phyloP scores from a whole-genome alignment of 2,329 filamentous ascomycete species.

The Talaromyces sp. region DNA sequence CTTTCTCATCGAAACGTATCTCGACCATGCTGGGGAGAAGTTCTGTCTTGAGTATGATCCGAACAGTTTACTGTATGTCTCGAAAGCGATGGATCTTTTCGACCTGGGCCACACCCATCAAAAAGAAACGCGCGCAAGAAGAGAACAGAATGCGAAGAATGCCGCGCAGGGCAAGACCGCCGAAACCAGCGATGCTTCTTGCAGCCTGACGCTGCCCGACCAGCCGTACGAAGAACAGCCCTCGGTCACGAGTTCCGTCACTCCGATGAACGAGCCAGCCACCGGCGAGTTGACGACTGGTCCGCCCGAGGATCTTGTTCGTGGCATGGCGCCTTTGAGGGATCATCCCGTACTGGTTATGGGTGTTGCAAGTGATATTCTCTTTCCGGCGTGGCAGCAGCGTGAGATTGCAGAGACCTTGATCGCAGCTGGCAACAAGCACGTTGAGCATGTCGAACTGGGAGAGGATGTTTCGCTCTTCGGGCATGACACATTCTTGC shows the following conservation, averaged over 20 bases:
- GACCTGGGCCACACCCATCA: constrained; percentile 75
- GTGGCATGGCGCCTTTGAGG: constrained; percentile 64
- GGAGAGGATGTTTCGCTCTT: constrained; percentile 93
- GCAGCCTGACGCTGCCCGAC: constrained; percentile 76
- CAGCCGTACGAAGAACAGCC: constrained; percentile 81
- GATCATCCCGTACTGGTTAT: constrained; percentile 81
- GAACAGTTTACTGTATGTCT: constrained; percentile 92
- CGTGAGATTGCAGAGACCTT: constrained; percentile 85
- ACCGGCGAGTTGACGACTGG: constrained; percentile 21
- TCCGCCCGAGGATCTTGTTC: constrained; percentile 73
- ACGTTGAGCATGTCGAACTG: constrained; percentile 81
- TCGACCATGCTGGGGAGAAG: constrained; percentile 97
- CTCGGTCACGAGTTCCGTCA: constrained; percentile 40
- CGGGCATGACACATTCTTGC: constrained; percentile 90
- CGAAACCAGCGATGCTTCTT: constrained; percentile 45
- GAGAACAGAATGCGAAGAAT: constrained; percentile 55
- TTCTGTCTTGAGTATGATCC: constrained; percentile 96
- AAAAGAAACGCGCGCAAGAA: constrained; percentile 53
- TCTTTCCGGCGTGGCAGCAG: constrained; percentile 98
- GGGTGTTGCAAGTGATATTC: constrained; percentile 89
- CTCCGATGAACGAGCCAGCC: constrained; percentile 26
- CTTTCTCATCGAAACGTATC: constrained; percentile 95
- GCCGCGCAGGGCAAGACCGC: constrained; percentile 40
- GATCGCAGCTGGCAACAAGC: constrained; percentile 67
- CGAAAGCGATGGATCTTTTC: constrained; percentile 98